Base-by-base conservation (phyloP, 202 grass and related monocot species). In the Setaria viridis region DNA sequence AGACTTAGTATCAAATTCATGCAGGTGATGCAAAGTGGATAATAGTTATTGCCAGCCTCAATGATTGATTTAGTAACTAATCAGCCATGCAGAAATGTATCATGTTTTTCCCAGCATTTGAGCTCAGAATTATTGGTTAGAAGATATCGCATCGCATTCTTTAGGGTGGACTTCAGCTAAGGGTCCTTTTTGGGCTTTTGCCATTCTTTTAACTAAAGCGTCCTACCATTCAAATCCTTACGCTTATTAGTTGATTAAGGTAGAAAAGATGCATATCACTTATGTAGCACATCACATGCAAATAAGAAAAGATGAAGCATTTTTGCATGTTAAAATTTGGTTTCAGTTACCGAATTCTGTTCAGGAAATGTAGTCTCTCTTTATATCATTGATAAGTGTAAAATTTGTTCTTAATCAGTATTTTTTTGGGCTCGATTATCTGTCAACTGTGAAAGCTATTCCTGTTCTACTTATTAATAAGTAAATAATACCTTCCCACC, bases 351-450 rank as follows among this genome's bases (percentile, higher is more conserved):
- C 11, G 54, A 80, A 74, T 8, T 81, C 9, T 58, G 62, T 66
- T 59, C 35, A 66, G 10, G 33, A 82, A 49, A 43, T 80, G 12
- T 48, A 63, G 25, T 25, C 4, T 41, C 19, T 67, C 50, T 88
- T 76, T 73, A 42, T 35, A 46, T 29, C 2, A 81, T 79, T 74
- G 54, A 47, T 6, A 17, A 32, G 43, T 72, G 4, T n/a, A 48
- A 33, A 5, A 35, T 74, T 58, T 58, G 63, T 57, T 37, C 15
- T 37, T 45, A 56, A 16, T 55, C 3, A 45, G 54, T 4, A 54
- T 4, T 62, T 81, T 70, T 81, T 35, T 70, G 17, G 63, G 5
- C 62, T 76, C 45, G 17, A 74, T 84, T 37, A 70, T 87, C 25
- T 50, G 9, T 53, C 62, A 69, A 69, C n/a, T 29, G 33, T 46